Evolutionary conservation across 805 yeast species (phyloP).

Genomic region (Zygosaccharomyces bailii): DNA sequence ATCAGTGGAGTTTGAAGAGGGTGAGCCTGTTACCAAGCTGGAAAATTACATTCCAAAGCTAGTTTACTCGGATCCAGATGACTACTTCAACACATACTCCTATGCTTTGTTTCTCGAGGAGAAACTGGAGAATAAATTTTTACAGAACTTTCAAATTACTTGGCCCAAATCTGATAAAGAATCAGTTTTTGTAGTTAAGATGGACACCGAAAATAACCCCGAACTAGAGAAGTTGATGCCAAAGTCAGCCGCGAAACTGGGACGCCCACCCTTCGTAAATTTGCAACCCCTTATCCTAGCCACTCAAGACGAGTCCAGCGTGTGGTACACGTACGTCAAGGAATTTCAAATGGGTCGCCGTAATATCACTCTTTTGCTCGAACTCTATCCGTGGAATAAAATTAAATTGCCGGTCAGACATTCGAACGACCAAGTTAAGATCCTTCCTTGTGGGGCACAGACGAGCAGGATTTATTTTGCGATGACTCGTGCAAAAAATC

Average conservation of each 20-base stretch:
- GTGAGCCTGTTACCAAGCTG: constrained; percentile 33
- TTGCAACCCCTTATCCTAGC: constrained; percentile 56
- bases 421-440: constrained; percentile 38
- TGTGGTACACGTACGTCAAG: constrained; percentile 60
- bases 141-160: constrained; percentile 47
- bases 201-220: constrained; percentile 23
- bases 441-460: constrained; percentile 62
- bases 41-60: constrained; percentile 43
- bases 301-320: constrained; percentile 45
- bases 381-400: constrained; percentile 57
- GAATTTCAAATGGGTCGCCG: constrained; percentile 38
- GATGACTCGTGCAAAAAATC: constrained; percentile 56
- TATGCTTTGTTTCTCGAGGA: constrained; percentile 64
- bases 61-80: constrained; percentile 46
- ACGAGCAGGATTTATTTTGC: constrained; percentile 62
- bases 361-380: constrained; percentile 41
- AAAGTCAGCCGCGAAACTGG: constrained; percentile 50
- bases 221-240: constrained; percentile 49
- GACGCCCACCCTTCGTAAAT: constrained; percentile 55
- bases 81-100: constrained; percentile 57
- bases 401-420: constrained; percentile 43
- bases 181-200: constrained; percentile 26
- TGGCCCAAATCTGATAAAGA: constrained; percentile 51
- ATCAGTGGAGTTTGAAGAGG: constrained; percentile 28
- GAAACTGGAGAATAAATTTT: constrained; percentile 44